phyloP scores from a whole-genome alignment of 1,284 basidiomycete genomes.

The Thelephora terrestris region DNA sequence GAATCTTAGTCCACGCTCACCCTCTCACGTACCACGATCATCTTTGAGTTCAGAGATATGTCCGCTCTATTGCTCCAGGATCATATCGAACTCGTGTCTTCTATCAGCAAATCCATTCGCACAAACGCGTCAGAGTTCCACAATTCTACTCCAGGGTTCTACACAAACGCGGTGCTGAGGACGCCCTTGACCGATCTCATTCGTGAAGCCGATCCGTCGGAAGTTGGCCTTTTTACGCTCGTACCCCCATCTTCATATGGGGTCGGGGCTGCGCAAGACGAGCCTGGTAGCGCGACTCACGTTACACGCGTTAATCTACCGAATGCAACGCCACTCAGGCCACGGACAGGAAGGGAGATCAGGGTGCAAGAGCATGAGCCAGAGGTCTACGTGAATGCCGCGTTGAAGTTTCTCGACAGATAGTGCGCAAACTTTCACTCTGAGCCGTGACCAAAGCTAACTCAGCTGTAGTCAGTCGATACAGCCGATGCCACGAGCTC shows the following conservation, averaged over 20 bases:
- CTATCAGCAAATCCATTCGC: slow-evolving; percentile 27
- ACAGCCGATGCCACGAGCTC: slow-evolving; percentile 61
- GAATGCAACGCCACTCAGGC: slow-evolving; percentile 58
- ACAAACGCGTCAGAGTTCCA: slow-evolving; percentile 19
- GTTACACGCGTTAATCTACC: slow-evolving; percentile 54
- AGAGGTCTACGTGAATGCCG: slow-evolving; percentile 64
- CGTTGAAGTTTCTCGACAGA: slow-evolving; percentile 61
- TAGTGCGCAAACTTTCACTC: slow-evolving; percentile 40
- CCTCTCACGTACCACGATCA: too few species aligned
- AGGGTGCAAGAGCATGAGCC: slow-evolving; percentile 46
- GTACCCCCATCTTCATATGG: slow-evolving; percentile 19
- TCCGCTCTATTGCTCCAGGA: slow-evolving; percentile 22
- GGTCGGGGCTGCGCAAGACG: slow-evolving; percentile 24
- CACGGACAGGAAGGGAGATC: slow-evolving; percentile 32
- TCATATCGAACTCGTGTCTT: slow-evolving; percentile 31
- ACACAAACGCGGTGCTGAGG: slow-evolving; percentile 50
- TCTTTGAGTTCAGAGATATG: not conserved
- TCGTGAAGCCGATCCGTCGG: slow-evolving; percentile 64
- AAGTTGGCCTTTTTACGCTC: slow-evolving; percentile 64
- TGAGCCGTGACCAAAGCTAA: slow-evolving; percentile 1
- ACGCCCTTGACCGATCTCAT: slow-evolving; percentile 61
- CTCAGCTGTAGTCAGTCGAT: slow-evolving; percentile 40
- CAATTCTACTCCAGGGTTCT: slow-evolving; percentile 23
- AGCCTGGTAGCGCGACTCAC: slow-evolving; percentile 26
- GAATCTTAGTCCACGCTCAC: too few species aligned